Evolutionary conservation across 2,329 filamentous ascomycete genomes (phyloP).

Genomic region (Pyricularia sp.): DNA sequence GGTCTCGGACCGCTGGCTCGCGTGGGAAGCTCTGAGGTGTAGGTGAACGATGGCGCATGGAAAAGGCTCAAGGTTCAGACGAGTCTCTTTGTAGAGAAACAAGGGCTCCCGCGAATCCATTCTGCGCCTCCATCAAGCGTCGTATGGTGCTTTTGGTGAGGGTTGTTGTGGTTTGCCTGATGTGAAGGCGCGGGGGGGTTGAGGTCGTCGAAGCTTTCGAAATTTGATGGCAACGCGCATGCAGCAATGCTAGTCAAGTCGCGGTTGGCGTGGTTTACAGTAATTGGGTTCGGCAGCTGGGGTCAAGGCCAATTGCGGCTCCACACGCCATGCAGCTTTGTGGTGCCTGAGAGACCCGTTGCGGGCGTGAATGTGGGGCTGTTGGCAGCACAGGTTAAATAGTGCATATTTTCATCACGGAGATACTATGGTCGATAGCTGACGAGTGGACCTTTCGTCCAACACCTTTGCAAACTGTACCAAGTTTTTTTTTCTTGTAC

Average conservation of each 20-base stretch:
- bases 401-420: not conserved
- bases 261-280: not conserved
- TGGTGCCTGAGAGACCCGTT: not conserved
- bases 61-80: conserved; percentile 67
- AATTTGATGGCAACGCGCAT: not conserved
- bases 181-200: conserved; percentile 13
- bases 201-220: not conserved
- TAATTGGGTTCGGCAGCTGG: not conserved
- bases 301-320: not conserved
- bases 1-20: conserved; percentile 13
- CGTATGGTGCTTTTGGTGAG: not conserved
- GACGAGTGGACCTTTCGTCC: not conserved
- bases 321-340: not conserved
- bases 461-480: not conserved
- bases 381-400: not conserved
- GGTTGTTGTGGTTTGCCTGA: conserved; percentile 7
- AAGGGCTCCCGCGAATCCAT: conserved; percentile 52
- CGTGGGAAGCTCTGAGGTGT: conserved; percentile 44
- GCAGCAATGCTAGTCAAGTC: not conserved
- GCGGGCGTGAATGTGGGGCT: not conserved
- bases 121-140: conserved; percentile 43
- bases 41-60: conserved; percentile 58
- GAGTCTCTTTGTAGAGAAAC: conserved; percentile 75
- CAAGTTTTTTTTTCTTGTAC: too few species aligned
- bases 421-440: not conserved